Evolutionary conservation across 2,329 filamentous ascomycete species (phyloP), one percentile per base, ranked within the genome.

Genomic region (Sphaerostilbella broomeana): DNA sequence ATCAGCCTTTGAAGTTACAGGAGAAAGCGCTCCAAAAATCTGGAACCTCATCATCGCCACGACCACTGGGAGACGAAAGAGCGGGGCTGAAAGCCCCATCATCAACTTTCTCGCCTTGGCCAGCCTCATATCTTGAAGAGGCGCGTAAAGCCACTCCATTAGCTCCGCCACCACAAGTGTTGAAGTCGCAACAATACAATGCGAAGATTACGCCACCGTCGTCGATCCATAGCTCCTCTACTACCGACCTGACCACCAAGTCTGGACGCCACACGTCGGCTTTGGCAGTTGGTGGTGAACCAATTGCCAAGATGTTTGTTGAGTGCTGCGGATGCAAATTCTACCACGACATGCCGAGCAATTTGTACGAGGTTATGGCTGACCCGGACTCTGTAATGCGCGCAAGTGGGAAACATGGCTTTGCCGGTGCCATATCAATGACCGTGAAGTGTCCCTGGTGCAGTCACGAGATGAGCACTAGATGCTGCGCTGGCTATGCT

Each of bases 361-460:
- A 73, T 40, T 63, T 81, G 16, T 81, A 81, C 54, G 73, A 79
- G 51, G 77, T 73, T 54, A 81, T 81, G 76, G 71, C 72, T 5
- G 72, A 72, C 46, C 75, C 76, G 0, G 70, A 77, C 32, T 67
- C 67, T 4, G 60, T 77, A 10, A 64, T 80, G 10, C 67, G 69
- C 13, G 33, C 51, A 38, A 70, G 74, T 34, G 65, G 65, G 39
- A 58, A 61, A 20, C 58, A 70, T 5, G 74, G 74, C 1, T 74
- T 77, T 29, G 68, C 68, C 28, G 75, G 75, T 1, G 63, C 71
- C 6, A 68, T 80, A 30, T 76, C 70, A 7, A 79, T 78, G 47
- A 75, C 71, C 52, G 75, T 83, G 18, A 75, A 73, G 48, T 86
- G 81, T 55, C 80, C 80, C 7, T 86, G 82, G 82, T 86, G 82